These are phyloP conservation scores for Phytophthora sansomeana DNA, from an alignment of 352 stramenopile species.

Conservation along the genomic window DNA sequence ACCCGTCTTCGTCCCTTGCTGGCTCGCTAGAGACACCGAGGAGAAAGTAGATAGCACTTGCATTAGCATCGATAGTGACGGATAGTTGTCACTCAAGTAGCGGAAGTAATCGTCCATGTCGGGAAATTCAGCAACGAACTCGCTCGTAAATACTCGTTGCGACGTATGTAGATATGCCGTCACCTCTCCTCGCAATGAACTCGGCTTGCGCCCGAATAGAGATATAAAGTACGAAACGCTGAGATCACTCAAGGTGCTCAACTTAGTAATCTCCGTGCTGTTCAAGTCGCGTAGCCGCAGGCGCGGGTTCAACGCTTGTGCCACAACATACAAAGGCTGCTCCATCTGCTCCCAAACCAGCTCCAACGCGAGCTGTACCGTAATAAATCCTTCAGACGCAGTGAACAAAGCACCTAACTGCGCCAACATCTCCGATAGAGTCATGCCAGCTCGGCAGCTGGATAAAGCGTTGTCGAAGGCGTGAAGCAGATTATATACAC, in stretches of 20 bases:
- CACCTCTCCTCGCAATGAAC: slow-evolving; percentile 63
- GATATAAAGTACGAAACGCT: slow-evolving; percentile 63
- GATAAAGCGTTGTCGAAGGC: slow-evolving; percentile 44
- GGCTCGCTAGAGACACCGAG: slow-evolving; percentile 21
- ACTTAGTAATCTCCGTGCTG: slow-evolving; percentile 57
- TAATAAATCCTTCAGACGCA: slow-evolving; percentile 54
- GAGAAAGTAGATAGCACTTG: slow-evolving; percentile 62
- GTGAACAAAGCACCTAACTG: slow-evolving; percentile 57
- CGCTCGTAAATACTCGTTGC: slow-evolving; percentile 52
- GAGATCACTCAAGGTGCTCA: slow-evolving; percentile 68
- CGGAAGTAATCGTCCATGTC: slow-evolving; percentile 71
- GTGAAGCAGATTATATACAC: slow-evolving; percentile 53
- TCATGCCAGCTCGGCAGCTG: slow-evolving; percentile 30
- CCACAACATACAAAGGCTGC: slow-evolving; percentile 73
- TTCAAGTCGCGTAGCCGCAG: slow-evolving; percentile 50
- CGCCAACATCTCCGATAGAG: slow-evolving; percentile 51
- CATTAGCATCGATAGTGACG: slow-evolving; percentile 75
- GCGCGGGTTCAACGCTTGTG: slow-evolving; percentile 66
- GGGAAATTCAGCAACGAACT: slow-evolving; percentile 66
- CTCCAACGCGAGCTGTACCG: slow-evolving; percentile 62
- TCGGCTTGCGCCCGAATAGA: slow-evolving; percentile 55
- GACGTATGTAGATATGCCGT: slow-evolving; percentile 75
- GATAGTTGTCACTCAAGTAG: slow-evolving; percentile 70
- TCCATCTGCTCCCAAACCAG: slow-evolving; percentile 61
- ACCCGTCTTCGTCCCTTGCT: slow-evolving; percentile 15